phyloP scores from a whole-genome alignment of 140 eudicot species.

The Bidens hawaiensis region DNA sequence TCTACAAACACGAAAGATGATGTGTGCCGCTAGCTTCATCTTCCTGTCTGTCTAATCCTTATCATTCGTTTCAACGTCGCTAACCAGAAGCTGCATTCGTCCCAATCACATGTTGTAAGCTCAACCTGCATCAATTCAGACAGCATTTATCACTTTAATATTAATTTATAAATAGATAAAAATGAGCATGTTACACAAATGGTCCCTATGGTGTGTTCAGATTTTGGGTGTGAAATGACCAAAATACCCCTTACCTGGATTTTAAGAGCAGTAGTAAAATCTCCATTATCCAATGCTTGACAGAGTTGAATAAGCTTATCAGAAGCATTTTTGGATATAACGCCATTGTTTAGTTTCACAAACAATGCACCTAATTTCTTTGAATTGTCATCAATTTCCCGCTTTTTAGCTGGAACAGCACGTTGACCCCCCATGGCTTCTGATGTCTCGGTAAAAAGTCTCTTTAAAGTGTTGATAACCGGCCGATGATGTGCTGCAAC shows the following conservation, averaged over 20 bases:
- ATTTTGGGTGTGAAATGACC: too few relatives aligned
- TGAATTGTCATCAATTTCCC: constrained; percentile 89
- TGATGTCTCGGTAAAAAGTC: constrained; percentile 78
- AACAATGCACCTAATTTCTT: constrained; percentile 80
- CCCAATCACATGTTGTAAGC: constrained; percentile 97
- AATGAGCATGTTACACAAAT: too few relatives aligned
- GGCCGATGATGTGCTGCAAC: constrained; percentile 76
- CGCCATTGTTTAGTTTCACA: constrained; percentile 66
- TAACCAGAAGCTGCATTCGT: constrained; percentile 94
- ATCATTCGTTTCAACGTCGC: constrained; percentile 89
- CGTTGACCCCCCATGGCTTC: constrained; percentile 82
- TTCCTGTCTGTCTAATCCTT: constrained; percentile 69
- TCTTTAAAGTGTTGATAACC: constrained; percentile 59
- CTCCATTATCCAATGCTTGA: constrained; percentile 82
- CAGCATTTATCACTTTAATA: not conserved
- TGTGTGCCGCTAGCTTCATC: constrained; percentile 38
- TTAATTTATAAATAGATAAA: too few relatives aligned
- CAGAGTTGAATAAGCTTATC: constrained; percentile 86
- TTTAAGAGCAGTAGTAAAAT: constrained; percentile 67
- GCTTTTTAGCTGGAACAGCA: constrained; percentile 72
- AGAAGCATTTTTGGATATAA: constrained; percentile 72
- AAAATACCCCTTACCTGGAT: too few relatives aligned
- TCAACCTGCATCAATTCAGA: constrained; percentile 42
- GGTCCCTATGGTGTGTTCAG: too few relatives aligned
- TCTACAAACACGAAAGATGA: not conserved